Evolutionary conservation across 2,329 filamentous ascomycete genomes (phyloP).

Genomic region (Drechslerella dactyloides): DNA sequence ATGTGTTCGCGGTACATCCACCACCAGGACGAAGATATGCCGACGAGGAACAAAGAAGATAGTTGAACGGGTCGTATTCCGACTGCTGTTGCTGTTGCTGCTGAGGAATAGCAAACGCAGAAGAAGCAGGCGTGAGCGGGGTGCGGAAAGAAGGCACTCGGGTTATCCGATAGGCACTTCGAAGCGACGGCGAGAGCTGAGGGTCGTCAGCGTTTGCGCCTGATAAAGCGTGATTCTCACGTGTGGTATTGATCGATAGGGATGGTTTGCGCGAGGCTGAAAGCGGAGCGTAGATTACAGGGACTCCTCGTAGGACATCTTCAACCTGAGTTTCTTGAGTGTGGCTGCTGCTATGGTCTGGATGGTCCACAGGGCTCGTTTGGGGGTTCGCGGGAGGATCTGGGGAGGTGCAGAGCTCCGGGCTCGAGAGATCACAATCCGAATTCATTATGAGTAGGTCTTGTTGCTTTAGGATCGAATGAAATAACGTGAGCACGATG

Average conservation of each 20-base stretch:
- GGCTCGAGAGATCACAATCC: background rate
- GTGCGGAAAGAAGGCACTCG: slow-evolving; percentile 19
- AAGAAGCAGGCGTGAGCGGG: background rate
- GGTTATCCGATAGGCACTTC: slow-evolving; percentile 1
- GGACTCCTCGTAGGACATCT: background rate
- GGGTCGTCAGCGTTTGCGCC: slow-evolving; percentile 9
- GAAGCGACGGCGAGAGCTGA: background rate
- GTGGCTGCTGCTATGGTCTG: background rate
- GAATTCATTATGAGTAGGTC: background rate
- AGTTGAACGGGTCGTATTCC: slow-evolving; percentile 11
- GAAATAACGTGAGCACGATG: no score
- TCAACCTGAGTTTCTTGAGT: background rate
- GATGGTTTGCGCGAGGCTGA: background rate
- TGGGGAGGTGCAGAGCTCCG: background rate
- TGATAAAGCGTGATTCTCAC: slow-evolving; percentile 1
- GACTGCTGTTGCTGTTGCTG: background rate
- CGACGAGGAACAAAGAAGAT: background rate
- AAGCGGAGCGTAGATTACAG: background rate
- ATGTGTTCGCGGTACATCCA: slow-evolving; percentile 4
- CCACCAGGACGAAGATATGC: background rate
- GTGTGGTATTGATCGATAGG: slow-evolving; percentile 19
- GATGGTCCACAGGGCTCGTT: background rate
- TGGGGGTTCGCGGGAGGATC: background rate
- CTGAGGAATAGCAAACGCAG: background rate
- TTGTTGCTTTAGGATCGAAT: background rate